A percentile compares a stretch with the other conserved stretches of the same genome.
Conservation (phyloP, 352 stramenopile genomes). For the Pythium phragmitis region DNA sequence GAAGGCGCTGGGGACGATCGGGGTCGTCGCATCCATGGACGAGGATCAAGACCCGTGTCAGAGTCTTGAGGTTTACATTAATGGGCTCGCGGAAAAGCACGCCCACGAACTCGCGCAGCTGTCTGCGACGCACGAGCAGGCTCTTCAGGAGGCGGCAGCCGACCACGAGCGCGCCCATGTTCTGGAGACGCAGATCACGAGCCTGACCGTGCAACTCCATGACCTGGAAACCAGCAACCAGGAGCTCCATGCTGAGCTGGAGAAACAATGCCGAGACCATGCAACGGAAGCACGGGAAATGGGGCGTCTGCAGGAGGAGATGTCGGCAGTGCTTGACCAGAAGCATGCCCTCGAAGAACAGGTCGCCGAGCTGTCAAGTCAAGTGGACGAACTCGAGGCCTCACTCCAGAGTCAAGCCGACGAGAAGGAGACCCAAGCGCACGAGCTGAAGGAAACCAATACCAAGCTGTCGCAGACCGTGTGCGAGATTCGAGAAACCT, state of each 20-base stretch:
- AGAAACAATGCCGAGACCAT: slow-evolving; percentile 27
- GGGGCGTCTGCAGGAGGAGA: slow-evolving; percentile 20
- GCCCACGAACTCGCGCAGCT: slow-evolving; percentile 6
- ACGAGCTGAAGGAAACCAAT: slow-evolving; percentile 20
- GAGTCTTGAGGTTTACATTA: neutral
- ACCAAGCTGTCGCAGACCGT: slow-evolving; percentile 2
- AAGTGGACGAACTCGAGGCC: slow-evolving; percentile 33
- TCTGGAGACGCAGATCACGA: slow-evolving; percentile 13
- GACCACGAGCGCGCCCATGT: slow-evolving; percentile 1
- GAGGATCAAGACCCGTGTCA: neutral
- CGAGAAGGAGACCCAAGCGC: slow-evolving; percentile 42
- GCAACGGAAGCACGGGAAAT: slow-evolving; percentile 45
- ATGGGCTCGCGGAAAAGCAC: neutral
- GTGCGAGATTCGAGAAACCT: slow-evolving; percentile 10
- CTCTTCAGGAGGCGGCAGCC: slow-evolving; percentile 4
- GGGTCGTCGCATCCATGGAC: neutral
- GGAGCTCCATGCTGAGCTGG: slow-evolving; percentile 53
- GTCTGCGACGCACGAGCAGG: slow-evolving; percentile 7
- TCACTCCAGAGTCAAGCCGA: slow-evolving; percentile 27
- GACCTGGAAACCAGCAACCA: slow-evolving; percentile 50
- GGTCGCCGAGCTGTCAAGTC: slow-evolving; percentile 38
- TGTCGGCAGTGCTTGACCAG: neutral
- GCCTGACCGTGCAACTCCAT: slow-evolving; percentile 31
- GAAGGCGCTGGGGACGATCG: slow-evolving; percentile 1
- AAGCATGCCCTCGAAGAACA: slow-evolving; percentile 32